phyloP scores from a whole-genome alignment of 345 rosid species.

The Raphanus raphanistrum region DNA sequence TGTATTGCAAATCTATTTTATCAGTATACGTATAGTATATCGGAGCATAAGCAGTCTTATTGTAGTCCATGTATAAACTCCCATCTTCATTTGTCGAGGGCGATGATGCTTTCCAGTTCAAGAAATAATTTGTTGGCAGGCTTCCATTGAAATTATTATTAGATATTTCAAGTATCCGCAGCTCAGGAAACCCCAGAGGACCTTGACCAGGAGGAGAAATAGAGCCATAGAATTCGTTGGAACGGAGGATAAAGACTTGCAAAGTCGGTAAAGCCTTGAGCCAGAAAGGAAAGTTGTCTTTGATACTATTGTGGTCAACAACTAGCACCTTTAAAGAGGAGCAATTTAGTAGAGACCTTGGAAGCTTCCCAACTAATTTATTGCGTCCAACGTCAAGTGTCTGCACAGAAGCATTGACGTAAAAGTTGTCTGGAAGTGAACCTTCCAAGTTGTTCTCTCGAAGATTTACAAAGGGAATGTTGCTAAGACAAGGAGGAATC shows the following conservation, averaged over 20 bases:
- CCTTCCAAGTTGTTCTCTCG: background rate
- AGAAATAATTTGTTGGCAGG: background rate
- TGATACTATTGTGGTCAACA: background rate
- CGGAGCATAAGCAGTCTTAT: background rate
- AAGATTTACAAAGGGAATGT: background rate
- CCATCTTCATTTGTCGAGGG: background rate
- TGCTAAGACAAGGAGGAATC: background rate
- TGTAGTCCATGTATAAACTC: background rate
- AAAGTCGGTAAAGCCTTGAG: background rate
- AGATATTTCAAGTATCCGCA: background rate
- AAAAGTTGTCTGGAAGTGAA: background rate
- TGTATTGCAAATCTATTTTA: background rate
- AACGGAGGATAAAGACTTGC: background rate
- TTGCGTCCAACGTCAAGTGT: background rate
- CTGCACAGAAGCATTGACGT: background rate
- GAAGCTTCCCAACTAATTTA: background rate
- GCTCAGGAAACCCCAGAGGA: slow-evolving; percentile 1
- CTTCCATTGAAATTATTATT: background rate
- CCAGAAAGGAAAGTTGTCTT: background rate
- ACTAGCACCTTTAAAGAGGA: background rate
- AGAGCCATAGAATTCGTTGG: background rate
- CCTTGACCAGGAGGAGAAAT: background rate
- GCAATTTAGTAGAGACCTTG: background rate
- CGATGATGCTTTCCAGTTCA: background rate
- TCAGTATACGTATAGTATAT: background rate